A percentile compares a stretch with the other conserved stretches of the same genome.
Evolutionary conservation across 2,329 filamentous ascomycete genomes (phyloP).

Genomic region (Phyllosticta citribraziliensis): DNA sequence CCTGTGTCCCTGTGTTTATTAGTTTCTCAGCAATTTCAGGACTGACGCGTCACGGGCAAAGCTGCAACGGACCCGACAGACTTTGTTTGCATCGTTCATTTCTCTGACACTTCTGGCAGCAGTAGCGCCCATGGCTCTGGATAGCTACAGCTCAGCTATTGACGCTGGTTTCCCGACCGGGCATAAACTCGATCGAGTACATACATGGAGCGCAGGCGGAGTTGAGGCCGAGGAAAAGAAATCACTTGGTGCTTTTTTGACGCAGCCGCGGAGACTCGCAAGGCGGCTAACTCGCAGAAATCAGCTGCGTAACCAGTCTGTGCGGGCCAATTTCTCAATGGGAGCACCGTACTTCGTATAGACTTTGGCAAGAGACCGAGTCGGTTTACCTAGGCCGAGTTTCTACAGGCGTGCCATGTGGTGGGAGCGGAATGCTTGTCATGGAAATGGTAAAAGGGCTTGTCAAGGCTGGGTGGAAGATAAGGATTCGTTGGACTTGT

Average conservation of each 20-base stretch:
- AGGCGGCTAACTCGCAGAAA: neutral
- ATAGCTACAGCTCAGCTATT: neutral
- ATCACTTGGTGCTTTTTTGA: neutral
- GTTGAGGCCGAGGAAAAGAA: neutral
- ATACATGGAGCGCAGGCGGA: neutral
- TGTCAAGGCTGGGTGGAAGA: neutral
- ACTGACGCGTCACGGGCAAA: neutral
- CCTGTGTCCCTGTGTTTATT: neutral
- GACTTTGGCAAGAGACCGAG: neutral
- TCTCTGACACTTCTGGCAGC: neutral
- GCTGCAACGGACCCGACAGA: neutral
- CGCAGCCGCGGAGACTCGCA: neutral
- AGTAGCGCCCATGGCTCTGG: neutral
- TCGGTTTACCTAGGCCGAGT: neutral
- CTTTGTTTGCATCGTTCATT: neutral
- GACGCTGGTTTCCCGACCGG: neutral
- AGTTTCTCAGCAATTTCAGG: neutral
- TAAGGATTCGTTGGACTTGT: neutral
- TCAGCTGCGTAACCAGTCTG: neutral
- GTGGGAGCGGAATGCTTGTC: neutral
- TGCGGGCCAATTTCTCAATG: neutral
- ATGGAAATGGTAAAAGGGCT: neutral
- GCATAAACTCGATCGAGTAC: neutral
- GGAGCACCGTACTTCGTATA: neutral
- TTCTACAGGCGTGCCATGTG: neutral